Evolutionary conservation across 768 basidiomycete species (phyloP).

Genomic region (Hebeloma cylindrosporum): DNA sequence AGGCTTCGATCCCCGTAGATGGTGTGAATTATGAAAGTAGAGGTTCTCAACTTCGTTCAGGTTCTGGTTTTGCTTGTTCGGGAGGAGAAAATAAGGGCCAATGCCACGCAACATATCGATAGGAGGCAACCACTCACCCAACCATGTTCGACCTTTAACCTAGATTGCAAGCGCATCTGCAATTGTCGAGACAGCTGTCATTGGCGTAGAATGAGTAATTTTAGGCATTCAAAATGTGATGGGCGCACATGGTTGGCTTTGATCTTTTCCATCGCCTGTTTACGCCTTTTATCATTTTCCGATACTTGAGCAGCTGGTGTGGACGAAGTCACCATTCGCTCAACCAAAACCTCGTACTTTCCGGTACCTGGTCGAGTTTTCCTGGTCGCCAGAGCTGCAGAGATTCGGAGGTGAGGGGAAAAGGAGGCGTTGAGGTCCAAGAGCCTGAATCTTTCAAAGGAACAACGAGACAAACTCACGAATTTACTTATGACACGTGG

Average conservation of each 20-base stretch:
- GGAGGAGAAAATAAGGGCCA: constrained; percentile 7
- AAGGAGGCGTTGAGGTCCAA: no score
- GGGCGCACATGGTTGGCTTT: constrained; percentile 61
- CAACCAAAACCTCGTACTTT: no score
- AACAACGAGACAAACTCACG: background rate
- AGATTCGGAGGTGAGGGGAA: no score
- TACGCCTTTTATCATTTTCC: constrained; percentile 46
- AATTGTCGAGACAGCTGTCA: constrained; percentile 67
- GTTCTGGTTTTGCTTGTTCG: constrained; percentile 66
- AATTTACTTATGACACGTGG: background rate
- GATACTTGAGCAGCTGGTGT: constrained; percentile 29
- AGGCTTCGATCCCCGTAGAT: constrained; percentile 41
- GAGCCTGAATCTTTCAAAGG: no score
- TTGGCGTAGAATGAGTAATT: no score
- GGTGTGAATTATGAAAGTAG: constrained; percentile 76
- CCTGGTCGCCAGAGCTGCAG: no score
- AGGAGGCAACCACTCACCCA: constrained; percentile 53
- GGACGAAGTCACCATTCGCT: constrained; percentile 39
- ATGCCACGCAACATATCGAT: background rate
- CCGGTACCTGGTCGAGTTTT: no score
- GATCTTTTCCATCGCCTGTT: constrained; percentile 53
- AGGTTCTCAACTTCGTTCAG: constrained; percentile 82
- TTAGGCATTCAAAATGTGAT: no score
- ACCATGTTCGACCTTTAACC: constrained; percentile 77
- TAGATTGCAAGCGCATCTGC: constrained; percentile 72